Percentiles rank a stretch among this genome's conserved stretches.
These are phyloP conservation scores for Sanghuangporus sanghuang DNA, from an alignment of 1,284 basidiomycete species.

Conservation along the genomic window DNA sequence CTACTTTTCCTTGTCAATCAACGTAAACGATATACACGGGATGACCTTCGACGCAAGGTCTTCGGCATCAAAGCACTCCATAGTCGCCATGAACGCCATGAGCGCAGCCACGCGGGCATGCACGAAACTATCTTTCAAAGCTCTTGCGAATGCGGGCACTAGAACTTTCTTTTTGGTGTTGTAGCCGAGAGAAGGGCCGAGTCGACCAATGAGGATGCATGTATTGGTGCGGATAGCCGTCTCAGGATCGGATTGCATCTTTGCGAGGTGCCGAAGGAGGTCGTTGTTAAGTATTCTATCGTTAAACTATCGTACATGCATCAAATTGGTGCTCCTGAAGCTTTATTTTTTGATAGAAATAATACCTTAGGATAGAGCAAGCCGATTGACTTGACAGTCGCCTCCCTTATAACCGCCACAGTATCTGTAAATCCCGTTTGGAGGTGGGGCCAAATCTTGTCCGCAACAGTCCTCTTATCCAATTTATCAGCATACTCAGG, in stretches of 20 bases:
- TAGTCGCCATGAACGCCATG: constrained; percentile 95
- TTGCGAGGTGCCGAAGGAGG: constrained; percentile 86
- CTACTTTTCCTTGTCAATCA: constrained; percentile 90
- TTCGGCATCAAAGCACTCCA: constrained; percentile 84
- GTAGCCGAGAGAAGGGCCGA: constrained; percentile 80
- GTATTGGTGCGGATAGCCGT: constrained; percentile 97
- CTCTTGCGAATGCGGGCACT: constrained; percentile 90
- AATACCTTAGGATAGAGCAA: constrained; percentile 80
- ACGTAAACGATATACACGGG: constrained; percentile 73
- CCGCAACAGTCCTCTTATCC: constrained; percentile 78
- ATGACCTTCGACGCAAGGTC: constrained; percentile 89
- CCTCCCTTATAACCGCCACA: constrained; percentile 89
- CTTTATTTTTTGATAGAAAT: not conserved
- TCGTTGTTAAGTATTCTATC: constrained; percentile 97
- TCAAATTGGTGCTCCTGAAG: not conserved
- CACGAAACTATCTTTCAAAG: constrained; percentile 88
- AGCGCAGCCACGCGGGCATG: constrained; percentile 93
- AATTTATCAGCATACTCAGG: constrained; percentile 83
- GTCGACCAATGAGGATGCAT: constrained; percentile 90
- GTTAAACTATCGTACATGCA: constrained; percentile 49
- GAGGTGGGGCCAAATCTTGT: constrained; percentile 94
- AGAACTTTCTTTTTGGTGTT: constrained; percentile 94
- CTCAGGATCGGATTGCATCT: constrained; percentile 89
- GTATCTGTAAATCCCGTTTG: constrained; percentile 95
- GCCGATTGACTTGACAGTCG: constrained; percentile 86